These are phyloP conservation scores for Pontederia crassipes DNA, from an alignment of 176 grass and related monocot genomes.

Conservation along the genomic window DNA sequence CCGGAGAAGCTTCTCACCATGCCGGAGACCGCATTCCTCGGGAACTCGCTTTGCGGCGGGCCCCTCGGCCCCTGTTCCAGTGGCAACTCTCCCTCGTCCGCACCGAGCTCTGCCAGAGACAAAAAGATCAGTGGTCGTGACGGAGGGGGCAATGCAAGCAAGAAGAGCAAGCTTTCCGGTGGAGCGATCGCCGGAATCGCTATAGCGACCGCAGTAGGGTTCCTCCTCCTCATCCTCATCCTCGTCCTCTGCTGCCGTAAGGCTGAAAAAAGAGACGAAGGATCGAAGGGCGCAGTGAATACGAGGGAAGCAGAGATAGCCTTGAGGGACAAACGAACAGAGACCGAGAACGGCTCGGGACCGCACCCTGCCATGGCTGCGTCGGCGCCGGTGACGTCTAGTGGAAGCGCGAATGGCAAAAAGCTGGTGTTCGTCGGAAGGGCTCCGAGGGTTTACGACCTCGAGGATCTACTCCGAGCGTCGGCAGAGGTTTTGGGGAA, in stretches of 20 bases:
- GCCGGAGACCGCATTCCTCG: conserved; percentile 2
- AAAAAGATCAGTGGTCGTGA: not conserved
- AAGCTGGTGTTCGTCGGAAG: conserved; percentile 65
- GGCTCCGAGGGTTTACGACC: conserved; percentile 46
- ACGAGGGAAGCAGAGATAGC: conserved; percentile 1
- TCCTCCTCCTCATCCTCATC: conserved; percentile 32
- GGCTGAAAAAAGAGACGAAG: not conserved
- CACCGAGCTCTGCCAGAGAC: not conserved
- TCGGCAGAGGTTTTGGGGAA: conserved; percentile 77
- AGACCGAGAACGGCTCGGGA: conserved; percentile 8
- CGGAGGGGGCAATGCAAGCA: not conserved
- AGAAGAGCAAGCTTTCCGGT: conserved; percentile 26
- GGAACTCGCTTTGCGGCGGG: conserved; percentile 26
- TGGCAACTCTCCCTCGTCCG: conserved; percentile 1
- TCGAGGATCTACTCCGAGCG: conserved; percentile 66
- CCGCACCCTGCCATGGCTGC: conserved; percentile 9
- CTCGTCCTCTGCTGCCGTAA: conserved; percentile 20
- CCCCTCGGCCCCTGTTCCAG: conserved; percentile 25
- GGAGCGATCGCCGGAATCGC: conserved; percentile 52
- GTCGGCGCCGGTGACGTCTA: not conserved
- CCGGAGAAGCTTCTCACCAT: conserved; percentile 33
- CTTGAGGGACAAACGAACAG: conserved; percentile 14
- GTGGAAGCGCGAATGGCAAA: conserved; percentile 19
- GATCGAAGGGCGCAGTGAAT: not conserved
- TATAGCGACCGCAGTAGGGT: conserved; percentile 9